Evolutionary conservation across 495 filamentous ascomycete genomes (phyloP).

Genomic region (Xylaria flabelliformis): DNA sequence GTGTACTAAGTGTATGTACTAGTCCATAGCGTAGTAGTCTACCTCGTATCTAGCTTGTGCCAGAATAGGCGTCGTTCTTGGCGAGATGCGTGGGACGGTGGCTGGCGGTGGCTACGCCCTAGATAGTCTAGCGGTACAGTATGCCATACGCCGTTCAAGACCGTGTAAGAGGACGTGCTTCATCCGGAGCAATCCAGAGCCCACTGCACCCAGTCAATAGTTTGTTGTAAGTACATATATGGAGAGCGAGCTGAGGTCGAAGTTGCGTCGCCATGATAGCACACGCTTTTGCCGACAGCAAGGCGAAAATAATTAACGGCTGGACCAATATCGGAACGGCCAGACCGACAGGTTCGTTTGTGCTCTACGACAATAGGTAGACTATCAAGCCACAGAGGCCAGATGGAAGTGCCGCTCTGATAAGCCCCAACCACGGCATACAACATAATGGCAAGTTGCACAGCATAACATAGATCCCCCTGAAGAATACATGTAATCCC

Average conservation of each 20-base stretch:
- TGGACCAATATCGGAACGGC: slow-evolving; percentile 16
- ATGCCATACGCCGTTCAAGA: not conserved
- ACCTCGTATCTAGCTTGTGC: slow-evolving; percentile 25
- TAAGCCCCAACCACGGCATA: not conserved
- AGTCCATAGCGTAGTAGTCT: not conserved
- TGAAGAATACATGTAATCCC: too few relatives aligned
- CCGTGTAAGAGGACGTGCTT: not conserved
- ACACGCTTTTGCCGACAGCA: not conserved
- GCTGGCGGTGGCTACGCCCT: slow-evolving; percentile 22
- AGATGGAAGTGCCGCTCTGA: not conserved
- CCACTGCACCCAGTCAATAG: slow-evolving; percentile 19
- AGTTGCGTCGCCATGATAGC: not conserved
- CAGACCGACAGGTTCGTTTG: slow-evolving; percentile 3
- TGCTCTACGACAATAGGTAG: too few relatives aligned
- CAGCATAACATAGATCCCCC: not conserved
- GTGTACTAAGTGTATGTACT: slow-evolving; percentile 10
- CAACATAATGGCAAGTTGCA: not conserved
- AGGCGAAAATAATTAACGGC: slow-evolving; percentile 6
- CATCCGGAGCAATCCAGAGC: slow-evolving; percentile 2
- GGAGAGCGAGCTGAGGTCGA: slow-evolving; percentile 8
- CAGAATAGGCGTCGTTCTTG: slow-evolving; percentile 21
- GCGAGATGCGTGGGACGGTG: slow-evolving; percentile 19
- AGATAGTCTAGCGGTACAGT: slow-evolving; percentile 16
- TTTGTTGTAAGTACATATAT: not conserved
- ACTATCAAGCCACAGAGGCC: slow-evolving; percentile 14